These are phyloP conservation scores for Crucihimalaya himalaica DNA, from an alignment of 345 rosid genomes.

Conservation along the genomic window DNA sequence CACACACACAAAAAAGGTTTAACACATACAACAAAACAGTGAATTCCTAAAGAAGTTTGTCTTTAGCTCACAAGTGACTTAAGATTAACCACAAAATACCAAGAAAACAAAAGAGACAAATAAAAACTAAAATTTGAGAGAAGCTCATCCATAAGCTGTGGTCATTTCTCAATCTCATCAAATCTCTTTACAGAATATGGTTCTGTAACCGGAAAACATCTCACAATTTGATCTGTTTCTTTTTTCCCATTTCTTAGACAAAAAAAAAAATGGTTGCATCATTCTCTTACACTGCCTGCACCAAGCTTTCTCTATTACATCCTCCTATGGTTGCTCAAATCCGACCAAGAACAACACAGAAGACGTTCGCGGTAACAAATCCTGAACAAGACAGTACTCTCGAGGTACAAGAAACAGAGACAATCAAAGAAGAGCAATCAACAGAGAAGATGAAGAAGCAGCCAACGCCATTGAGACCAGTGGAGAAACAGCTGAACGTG, in stretches of 20 bases:
- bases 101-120: neutral
- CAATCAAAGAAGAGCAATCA: slow-evolving; percentile 32
- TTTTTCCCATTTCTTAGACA: neutral
- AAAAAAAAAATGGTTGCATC: slow-evolving; percentile 34
- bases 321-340: slow-evolving; percentile 29
- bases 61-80: slow-evolving; percentile 8
- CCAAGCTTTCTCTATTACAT: slow-evolving; percentile 30
- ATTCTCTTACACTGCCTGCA: slow-evolving; percentile 36
- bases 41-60: neutral
- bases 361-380: slow-evolving; percentile 26
- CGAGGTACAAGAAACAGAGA: slow-evolving; percentile 20
- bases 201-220: slow-evolving; percentile 27
- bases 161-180: slow-evolving; percentile 34
- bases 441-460: slow-evolving; percentile 42
- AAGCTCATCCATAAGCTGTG: slow-evolving; percentile 41
- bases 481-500: slow-evolving; percentile 74
- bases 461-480: slow-evolving; percentile 66
- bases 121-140: neutral
- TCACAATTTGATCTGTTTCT: neutral
- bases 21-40: neutral
- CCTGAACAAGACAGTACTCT: slow-evolving; percentile 33
- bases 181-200: slow-evolving; percentile 23
- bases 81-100: slow-evolving; percentile 18
- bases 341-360: slow-evolving; percentile 32
- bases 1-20: no score